Conservation (phyloP, 345 rosid genomes). For the Carallia pectinifolia region DNA sequence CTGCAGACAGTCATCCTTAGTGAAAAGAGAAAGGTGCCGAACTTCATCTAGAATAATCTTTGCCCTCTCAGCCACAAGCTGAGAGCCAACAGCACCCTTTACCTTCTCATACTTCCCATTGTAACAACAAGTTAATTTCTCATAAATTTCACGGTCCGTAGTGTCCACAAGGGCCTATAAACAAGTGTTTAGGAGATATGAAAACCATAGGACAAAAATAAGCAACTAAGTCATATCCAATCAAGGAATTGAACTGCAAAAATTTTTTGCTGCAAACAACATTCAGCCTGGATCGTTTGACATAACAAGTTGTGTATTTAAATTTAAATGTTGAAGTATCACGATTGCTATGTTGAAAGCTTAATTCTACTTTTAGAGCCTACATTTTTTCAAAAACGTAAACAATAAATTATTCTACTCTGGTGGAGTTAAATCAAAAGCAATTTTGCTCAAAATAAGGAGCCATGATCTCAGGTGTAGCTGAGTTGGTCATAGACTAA, state of each 20-base stretch:
- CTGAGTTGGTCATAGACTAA: too few species aligned
- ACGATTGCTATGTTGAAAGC: not conserved
- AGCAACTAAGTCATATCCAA: not conserved
- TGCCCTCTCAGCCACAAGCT: slow-evolving; percentile 80
- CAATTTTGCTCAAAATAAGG: too few species aligned
- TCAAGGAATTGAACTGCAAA: not conserved
- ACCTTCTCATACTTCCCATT: slow-evolving; percentile 47
- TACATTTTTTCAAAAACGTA: not conserved
- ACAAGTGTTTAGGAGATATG: slow-evolving; percentile 13
- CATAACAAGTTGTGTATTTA: too few species aligned
- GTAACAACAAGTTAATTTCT: slow-evolving; percentile 60
- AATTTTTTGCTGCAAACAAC: not conserved
- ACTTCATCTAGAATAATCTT: slow-evolving; percentile 87
- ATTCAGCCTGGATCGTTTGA: too few species aligned
- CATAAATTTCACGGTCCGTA: slow-evolving; percentile 73
- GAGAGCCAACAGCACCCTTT: slow-evolving; percentile 82
- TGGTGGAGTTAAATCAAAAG: too few species aligned
- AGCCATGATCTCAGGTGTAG: too few species aligned
- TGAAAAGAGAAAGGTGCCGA: slow-evolving; percentile 60
- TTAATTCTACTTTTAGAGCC: not conserved
- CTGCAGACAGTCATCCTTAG: slow-evolving; percentile 67
- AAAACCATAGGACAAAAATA: not conserved
- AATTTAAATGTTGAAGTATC: not conserved
- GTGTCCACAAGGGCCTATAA: slow-evolving; percentile 75
- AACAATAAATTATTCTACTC: too few species aligned